Conservation (phyloP, 1,284 basidiomycete genomes). For the Cutaneotrichosporon sp. region DNA sequence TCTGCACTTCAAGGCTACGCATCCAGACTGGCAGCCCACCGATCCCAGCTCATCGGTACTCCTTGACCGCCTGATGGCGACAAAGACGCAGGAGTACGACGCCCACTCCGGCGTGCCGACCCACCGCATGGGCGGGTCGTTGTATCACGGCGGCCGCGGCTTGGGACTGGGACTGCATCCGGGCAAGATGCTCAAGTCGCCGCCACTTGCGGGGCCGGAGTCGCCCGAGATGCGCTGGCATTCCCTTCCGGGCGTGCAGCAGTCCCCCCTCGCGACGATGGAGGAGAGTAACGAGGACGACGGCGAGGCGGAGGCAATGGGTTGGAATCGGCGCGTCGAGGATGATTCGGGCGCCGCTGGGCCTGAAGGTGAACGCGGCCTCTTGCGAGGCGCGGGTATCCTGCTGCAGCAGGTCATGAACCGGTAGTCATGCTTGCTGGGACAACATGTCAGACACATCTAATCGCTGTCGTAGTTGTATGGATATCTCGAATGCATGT, state of each 20-base stretch:
- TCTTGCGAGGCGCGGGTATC: constrained; percentile 39
- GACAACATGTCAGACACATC: too few relatives aligned
- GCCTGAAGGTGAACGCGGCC: constrained; percentile 22
- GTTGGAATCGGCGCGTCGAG: constrained; percentile 15
- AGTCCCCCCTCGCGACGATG: constrained; percentile 14
- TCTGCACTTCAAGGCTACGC: constrained; percentile 89
- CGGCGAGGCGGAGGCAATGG: constrained; percentile 20
- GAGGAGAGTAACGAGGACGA: constrained; percentile 21
- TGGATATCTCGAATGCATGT: constrained; percentile 3
- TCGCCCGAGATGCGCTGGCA: neutral
- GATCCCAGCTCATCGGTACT: constrained; percentile 82
- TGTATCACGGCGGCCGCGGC: constrained; percentile 16
- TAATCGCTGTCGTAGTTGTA: too few relatives aligned
- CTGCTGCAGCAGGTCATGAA: constrained; percentile 45
- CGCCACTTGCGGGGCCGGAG: neutral
- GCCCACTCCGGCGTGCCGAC: neutral
- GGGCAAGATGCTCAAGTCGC: neutral
- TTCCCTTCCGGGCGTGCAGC: neutral
- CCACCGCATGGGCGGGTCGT: constrained; percentile 4
- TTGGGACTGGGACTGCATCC: constrained; percentile 6
- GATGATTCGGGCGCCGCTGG: constrained; percentile 21
- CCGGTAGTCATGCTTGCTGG: too few relatives aligned
- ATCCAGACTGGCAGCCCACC: constrained; percentile 88
- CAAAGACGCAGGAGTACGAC: too few relatives aligned
- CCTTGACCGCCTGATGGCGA: constrained; percentile 71